phyloP scores from a whole-genome alignment of 371 early-diverging fungal species.

The Pancytospora philotis region DNA sequence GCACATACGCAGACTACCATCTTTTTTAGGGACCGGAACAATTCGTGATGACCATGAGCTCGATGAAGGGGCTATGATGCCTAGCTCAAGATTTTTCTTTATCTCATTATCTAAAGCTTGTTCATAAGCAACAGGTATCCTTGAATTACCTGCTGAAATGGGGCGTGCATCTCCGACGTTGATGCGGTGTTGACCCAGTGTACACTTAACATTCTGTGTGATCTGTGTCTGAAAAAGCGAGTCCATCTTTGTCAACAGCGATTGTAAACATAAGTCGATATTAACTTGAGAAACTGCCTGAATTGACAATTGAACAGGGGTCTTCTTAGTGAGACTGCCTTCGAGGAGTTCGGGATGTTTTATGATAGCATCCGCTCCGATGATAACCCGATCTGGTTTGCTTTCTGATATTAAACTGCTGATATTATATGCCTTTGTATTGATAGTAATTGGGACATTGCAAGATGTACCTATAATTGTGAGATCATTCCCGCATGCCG shows the following conservation, averaged over 20 bases:
- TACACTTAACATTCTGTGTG: background rate
- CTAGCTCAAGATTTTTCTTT: conserved; percentile 2
- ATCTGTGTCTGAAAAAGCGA: background rate
- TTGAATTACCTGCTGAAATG: background rate
- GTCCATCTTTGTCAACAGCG: background rate
- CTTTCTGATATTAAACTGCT: background rate
- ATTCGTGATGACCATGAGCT: conserved; percentile 14
- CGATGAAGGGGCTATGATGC: conserved; percentile 16
- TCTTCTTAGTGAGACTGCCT: background rate
- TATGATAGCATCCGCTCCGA: conserved; percentile 1
- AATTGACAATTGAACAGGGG: background rate
- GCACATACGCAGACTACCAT: background rate
- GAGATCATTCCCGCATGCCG: background rate
- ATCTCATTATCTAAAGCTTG: conserved; percentile 7
- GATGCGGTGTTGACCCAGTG: background rate
- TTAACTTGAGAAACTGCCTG: background rate
- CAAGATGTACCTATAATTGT: background rate
- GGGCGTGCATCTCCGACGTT: background rate
- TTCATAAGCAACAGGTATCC: background rate
- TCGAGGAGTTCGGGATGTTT: background rate
- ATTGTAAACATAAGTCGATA: no score
- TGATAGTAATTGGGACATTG: background rate
- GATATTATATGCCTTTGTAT: background rate
- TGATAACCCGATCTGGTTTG: background rate
- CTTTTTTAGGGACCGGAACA: conserved; percentile 1